These are phyloP conservation scores for Trichoderma reesei DNA, from an alignment of 495 filamentous ascomycete genomes.

Conservation along the genomic window DNA sequence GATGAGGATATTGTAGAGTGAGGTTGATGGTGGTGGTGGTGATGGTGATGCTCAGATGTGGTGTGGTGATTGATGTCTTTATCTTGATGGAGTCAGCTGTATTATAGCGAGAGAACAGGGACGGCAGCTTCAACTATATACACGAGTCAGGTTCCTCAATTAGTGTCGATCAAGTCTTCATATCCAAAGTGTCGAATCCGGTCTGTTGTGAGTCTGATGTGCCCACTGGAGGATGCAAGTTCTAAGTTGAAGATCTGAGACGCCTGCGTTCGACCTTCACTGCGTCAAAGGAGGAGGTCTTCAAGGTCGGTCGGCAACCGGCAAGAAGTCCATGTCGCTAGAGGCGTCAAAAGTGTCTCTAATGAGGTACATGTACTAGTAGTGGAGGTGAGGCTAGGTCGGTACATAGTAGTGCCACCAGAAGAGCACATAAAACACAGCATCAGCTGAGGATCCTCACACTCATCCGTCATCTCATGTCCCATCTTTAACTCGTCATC, in stretches of 20 bases:
- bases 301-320: background rate
- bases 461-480: too few species aligned
- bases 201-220: too few species aligned
- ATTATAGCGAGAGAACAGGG: too few species aligned
- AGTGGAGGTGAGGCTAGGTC: background rate
- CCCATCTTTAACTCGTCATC: too few species aligned
- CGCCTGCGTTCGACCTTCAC: too few species aligned
- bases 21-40: background rate
- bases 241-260: too few species aligned
- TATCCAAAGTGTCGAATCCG: too few species aligned
- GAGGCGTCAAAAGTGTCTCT: background rate
- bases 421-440: background rate
- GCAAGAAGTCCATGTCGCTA: background rate
- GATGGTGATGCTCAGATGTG: background rate
- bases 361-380: background rate
- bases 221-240: too few species aligned
- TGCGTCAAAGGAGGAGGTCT: background rate
- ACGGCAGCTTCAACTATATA: too few species aligned
- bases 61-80: background rate
- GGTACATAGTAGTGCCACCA: background rate
- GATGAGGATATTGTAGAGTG: constrained; percentile 20
- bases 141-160: too few species aligned
- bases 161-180: too few species aligned
- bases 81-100: background rate
- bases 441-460: too few species aligned